Evolutionary conservation across 139 green algal species (phyloP).

Genomic region (Bryopsis sp.): DNA sequence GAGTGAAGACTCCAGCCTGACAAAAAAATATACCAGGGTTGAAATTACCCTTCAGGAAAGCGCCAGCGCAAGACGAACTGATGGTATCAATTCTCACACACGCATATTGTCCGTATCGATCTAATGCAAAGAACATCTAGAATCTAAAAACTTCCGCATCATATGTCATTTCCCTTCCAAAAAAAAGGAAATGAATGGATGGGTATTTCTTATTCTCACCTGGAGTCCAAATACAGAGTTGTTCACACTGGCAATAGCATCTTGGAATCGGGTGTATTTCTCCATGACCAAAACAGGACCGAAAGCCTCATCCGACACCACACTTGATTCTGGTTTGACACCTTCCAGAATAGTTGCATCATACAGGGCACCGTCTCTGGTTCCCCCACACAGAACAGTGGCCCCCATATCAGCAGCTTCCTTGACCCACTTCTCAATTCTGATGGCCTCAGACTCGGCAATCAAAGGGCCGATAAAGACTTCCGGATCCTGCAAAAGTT

Average conservation of each 20-base stretch:
- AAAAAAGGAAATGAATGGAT: no score
- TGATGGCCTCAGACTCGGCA: constrained; percentile 28
- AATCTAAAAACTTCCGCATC: no score
- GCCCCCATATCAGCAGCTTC: constrained; percentile 24
- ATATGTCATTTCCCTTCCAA: no score
- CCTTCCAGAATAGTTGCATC: constrained; percentile 30
- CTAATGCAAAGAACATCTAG: no score
- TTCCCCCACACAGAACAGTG: constrained; percentile 23
- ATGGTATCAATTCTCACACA: background rate
- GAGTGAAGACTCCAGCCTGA: constrained; percentile 29
- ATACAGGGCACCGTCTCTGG: constrained; percentile 25
- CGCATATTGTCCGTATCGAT: background rate
- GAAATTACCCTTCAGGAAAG: no score
- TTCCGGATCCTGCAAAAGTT: constrained; percentile 21
- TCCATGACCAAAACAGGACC: constrained; percentile 25
- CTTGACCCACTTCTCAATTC: constrained; percentile 29
- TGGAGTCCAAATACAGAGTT: constrained; percentile 29
- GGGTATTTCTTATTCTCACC: background rate
- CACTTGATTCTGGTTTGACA: constrained; percentile 13
- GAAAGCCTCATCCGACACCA: constrained; percentile 27
- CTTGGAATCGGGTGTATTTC: constrained; percentile 24
- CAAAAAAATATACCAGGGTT: background rate
- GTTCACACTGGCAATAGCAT: constrained; percentile 24
- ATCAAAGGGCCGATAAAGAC: constrained; percentile 35
- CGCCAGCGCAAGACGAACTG: no score